A percentile compares a stretch with the other conserved stretches of the same genome.
Conservation (phyloP, 106 monocot species). For the Amphibolis antarctica region DNA sequence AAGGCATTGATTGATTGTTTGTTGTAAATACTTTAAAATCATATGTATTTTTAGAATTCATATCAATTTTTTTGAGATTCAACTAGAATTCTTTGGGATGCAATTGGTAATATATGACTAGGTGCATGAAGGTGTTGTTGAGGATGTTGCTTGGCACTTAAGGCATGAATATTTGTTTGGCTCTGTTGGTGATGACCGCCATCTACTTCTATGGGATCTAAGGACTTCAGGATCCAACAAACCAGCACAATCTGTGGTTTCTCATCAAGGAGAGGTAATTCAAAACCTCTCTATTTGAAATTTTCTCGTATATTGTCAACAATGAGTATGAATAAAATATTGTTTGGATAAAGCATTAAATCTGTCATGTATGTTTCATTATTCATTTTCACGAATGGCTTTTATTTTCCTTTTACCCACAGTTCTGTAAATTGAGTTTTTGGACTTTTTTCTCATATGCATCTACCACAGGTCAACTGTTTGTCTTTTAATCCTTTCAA, state of each 20-base stretch:
- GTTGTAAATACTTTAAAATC: too few relatives aligned
- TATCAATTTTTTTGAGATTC: too few relatives aligned
- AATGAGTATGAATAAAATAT: neutral
- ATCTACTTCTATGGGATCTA: slow-evolving; percentile 86
- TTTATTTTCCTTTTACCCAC: neutral
- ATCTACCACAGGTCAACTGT: slow-evolving; percentile 65
- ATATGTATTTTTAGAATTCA: too few relatives aligned
- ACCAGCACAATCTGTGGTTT: slow-evolving; percentile 72
- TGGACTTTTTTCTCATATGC: neutral
- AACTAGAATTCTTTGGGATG: too few relatives aligned
- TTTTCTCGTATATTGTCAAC: slow-evolving; percentile 1
- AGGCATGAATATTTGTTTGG: slow-evolving; percentile 95
- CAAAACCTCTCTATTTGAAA: neutral
- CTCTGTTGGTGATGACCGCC: slow-evolving; percentile 90
- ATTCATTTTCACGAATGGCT: neutral
- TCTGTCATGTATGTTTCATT: neutral
- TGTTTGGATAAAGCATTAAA: neutral
- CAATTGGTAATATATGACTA: slow-evolving; percentile 15
- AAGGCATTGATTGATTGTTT: too few relatives aligned
- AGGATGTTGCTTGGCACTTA: slow-evolving; percentile 98
- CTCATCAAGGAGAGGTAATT: slow-evolving; percentile 97
- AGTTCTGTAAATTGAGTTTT: neutral
- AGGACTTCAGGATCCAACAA: slow-evolving; percentile 41
- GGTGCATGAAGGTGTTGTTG: slow-evolving; percentile 97
- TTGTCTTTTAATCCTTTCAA: slow-evolving; percentile 98